A percentile compares a stretch with the other conserved stretches of the same genome.
Evolutionary conservation across 441 rosid genomes (phyloP).

Genomic region (Eutrema salsugineum): DNA sequence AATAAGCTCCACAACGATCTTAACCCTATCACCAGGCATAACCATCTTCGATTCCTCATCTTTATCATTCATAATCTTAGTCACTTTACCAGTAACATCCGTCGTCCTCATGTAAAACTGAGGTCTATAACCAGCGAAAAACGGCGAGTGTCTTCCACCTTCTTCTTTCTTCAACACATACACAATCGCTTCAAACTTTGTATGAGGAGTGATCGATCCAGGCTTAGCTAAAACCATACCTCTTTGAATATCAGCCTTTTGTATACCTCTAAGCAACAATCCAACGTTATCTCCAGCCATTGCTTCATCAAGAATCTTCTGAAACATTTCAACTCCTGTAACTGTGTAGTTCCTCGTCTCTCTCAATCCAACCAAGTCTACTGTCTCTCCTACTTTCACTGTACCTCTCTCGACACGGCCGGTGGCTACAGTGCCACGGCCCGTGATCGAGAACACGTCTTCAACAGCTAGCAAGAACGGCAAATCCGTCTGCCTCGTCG

Average conservation of each 20-base stretch:
- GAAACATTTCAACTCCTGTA: slow-evolving; percentile 89
- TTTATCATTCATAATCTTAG: slow-evolving; percentile 74
- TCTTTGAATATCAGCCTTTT: slow-evolving; percentile 79
- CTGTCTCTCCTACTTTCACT: slow-evolving; percentile 65
- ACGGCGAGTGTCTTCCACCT: slow-evolving; percentile 72
- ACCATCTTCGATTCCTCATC: slow-evolving; percentile 94
- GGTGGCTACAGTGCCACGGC: slow-evolving; percentile 93
- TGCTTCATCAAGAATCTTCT: slow-evolving; percentile 62
- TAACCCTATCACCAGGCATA: slow-evolving; percentile 90
- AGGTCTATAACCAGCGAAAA: slow-evolving; percentile 52
- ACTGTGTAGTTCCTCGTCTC: slow-evolving; percentile 71
- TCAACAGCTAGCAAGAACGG: slow-evolving; percentile 86
- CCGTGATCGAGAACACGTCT: slow-evolving; percentile 86
- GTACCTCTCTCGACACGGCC: slow-evolving; percentile 84
- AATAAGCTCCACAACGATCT: slow-evolving; percentile 89
- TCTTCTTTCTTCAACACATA: slow-evolving; percentile 96
- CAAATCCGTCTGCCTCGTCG: slow-evolving; percentile 73
- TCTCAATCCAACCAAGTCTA: slow-evolving; percentile 69
- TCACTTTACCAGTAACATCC: slow-evolving; percentile 77
- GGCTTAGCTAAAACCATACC: slow-evolving; percentile 95
- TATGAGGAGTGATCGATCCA: slow-evolving; percentile 69
- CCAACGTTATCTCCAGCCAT: slow-evolving; percentile 97
- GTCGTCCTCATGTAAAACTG: slow-evolving; percentile 95
- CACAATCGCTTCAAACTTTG: slow-evolving; percentile 68
- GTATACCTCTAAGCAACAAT: slow-evolving; percentile 81